phyloP scores from a whole-genome alignment of 768 basidiomycete genomes.

The Auriculariales sp. region DNA sequence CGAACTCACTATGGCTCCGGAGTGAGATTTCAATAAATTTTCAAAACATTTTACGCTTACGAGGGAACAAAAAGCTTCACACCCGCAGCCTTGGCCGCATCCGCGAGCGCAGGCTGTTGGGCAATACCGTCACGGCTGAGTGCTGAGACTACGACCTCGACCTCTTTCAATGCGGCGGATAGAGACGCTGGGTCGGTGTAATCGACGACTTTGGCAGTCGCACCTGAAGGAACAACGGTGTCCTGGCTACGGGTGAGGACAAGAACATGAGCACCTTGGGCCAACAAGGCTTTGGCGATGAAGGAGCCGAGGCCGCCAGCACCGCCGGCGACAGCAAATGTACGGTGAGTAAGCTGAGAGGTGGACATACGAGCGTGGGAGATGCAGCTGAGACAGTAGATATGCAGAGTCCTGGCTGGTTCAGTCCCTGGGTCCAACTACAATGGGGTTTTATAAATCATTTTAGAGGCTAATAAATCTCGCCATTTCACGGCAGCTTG shows the following conservation, averaged over 20 bases:
- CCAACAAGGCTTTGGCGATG: background rate
- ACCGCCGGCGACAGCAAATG: background rate
- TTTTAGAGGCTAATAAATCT: too few species aligned
- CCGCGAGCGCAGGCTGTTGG: conserved; percentile 9
- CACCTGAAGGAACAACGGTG: background rate
- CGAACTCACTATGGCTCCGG: background rate
- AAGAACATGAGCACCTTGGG: background rate
- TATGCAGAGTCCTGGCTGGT: too few species aligned
- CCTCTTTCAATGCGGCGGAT: background rate
- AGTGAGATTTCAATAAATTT: background rate
- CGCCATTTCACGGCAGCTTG: too few species aligned
- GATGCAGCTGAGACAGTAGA: too few species aligned
- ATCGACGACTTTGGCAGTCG: background rate
- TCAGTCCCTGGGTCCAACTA: too few species aligned
- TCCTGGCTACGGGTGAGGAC: background rate
- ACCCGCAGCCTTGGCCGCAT: conserved; percentile 13
- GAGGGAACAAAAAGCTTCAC: conserved; percentile 18
- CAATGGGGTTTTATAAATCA: too few species aligned
- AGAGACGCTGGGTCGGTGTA: background rate
- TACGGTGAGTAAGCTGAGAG: background rate
- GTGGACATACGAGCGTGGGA: too few species aligned
- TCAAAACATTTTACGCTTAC: background rate
- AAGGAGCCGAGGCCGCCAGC: background rate
- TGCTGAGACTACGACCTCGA: background rate
- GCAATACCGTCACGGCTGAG: background rate